These are phyloP conservation scores for Magnolia officinalis DNA, from an alignment of 164 flowering plant species.

Conservation along the genomic window DNA sequence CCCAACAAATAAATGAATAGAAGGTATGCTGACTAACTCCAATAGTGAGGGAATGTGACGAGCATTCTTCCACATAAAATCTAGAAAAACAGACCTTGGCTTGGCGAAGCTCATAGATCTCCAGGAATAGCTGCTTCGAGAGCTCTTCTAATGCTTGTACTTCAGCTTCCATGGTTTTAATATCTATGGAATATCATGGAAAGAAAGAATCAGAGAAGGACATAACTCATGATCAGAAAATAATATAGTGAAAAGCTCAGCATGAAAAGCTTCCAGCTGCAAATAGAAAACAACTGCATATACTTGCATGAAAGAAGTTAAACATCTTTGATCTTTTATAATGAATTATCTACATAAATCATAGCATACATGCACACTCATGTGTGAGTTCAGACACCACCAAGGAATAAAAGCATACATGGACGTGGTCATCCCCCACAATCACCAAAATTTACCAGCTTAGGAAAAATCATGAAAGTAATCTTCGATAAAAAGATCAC, in stretches of 20 bases:
- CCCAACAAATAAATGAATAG: background rate
- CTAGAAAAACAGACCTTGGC: slow-evolving; percentile 56
- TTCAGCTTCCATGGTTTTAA: slow-evolving; percentile 86
- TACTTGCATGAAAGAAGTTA: background rate
- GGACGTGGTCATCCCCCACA: no score
- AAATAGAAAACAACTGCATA: background rate
- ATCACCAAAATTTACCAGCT: no score
- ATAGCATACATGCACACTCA: no score
- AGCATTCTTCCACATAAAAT: background rate
- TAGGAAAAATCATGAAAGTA: no score
- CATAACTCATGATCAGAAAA: background rate
- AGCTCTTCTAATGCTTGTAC: slow-evolving; percentile 92
- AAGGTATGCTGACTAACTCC: background rate
- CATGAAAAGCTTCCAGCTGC: background rate
- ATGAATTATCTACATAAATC: no score
- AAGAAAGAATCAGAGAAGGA: slow-evolving; percentile 8
- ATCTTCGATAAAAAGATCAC: no score
- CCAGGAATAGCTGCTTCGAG: slow-evolving; percentile 89
- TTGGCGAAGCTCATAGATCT: slow-evolving; percentile 94
- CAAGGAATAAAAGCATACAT: no score
- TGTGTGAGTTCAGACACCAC: no score
- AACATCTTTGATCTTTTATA: no score
- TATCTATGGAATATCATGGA: slow-evolving; percentile 41
- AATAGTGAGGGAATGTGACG: background rate
- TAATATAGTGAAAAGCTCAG: no score